Conservation (phyloP, 1,139 yeast genomes). For the Saccharomycopsis hybrid region DNA sequence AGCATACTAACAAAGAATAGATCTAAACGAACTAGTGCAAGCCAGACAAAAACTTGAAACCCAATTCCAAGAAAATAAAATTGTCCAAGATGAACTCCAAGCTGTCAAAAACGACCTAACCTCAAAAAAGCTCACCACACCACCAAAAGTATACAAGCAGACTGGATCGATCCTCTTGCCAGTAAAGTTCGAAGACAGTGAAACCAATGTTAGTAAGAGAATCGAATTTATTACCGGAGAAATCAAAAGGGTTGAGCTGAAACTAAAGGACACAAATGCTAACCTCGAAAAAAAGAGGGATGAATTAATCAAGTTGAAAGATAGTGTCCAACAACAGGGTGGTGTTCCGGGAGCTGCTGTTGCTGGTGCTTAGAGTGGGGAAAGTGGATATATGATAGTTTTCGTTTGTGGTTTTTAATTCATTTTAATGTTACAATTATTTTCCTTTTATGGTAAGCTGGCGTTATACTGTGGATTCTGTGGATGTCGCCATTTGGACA, state of each 20-base stretch:
- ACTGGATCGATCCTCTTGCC: constrained; percentile 92
- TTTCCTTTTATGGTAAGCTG: too few relatives aligned
- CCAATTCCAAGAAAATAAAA: constrained; percentile 83
- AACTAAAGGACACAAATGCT: constrained; percentile 47
- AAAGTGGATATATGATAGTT: too few relatives aligned
- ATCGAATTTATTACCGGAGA: constrained; percentile 79
- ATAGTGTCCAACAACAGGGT: too few relatives aligned
- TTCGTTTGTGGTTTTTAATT: too few relatives aligned
- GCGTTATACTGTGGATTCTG: too few relatives aligned
- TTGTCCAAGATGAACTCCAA: constrained; percentile 78
- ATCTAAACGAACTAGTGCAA: constrained; percentile 37
- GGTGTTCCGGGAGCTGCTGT: too few relatives aligned
- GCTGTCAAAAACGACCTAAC: constrained; percentile 47
- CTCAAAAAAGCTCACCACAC: constrained; percentile 33
- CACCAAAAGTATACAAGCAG: constrained; percentile 72
- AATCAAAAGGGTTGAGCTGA: constrained; percentile 60
- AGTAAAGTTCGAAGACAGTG: constrained; percentile 78
- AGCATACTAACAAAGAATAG: too few relatives aligned
- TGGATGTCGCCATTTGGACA: too few relatives aligned
- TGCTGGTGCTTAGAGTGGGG: too few relatives aligned
- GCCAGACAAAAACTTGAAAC: constrained; percentile 70
- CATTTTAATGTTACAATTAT: too few relatives aligned
- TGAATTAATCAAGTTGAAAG: constrained; percentile 34
- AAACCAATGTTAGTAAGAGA: constrained; percentile 76
- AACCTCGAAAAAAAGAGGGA: constrained; percentile 44